These are phyloP conservation scores for Ustilaginoidea virens DNA, from an alignment of 2,329 filamentous ascomycete species.

Conservation along the genomic window DNA sequence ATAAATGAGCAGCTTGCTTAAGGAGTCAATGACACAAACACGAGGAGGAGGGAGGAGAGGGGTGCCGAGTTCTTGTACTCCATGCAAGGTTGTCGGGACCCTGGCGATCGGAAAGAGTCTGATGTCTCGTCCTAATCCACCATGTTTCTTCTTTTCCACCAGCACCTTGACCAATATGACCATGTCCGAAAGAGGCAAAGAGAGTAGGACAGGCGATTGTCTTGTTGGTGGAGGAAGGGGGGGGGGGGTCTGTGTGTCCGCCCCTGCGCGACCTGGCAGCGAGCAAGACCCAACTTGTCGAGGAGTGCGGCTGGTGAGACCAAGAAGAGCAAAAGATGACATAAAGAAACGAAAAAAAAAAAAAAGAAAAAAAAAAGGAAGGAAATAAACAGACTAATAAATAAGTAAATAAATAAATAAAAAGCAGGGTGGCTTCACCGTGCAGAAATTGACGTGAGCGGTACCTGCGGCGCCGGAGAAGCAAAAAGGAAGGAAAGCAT, in stretches of 20 bases:
- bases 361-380: background rate
- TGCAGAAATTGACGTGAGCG: slow-evolving; percentile 15
- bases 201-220: slow-evolving; percentile 17
- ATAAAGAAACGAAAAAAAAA: slow-evolving; percentile 1
- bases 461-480: slow-evolving; percentile 15
- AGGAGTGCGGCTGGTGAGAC: slow-evolving; percentile 9
- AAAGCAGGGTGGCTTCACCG: slow-evolving; percentile 11
- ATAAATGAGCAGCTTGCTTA: slow-evolving; percentile 7
- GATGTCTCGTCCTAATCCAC: slow-evolving; percentile 12
- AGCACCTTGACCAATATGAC: slow-evolving; percentile 15
- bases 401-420: no score
- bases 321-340: slow-evolving; percentile 2
- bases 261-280: slow-evolving; percentile 7
- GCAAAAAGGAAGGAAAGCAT: slow-evolving; percentile 7
- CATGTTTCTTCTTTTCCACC: slow-evolving; percentile 13
- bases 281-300: slow-evolving; percentile 1
- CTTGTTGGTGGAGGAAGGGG: slow-evolving; percentile 12
- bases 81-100: slow-evolving; percentile 10
- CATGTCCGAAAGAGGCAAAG: slow-evolving; percentile 9
- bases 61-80: slow-evolving; percentile 16
- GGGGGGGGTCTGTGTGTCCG: slow-evolving; percentile 19
- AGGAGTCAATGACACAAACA: slow-evolving; percentile 10
- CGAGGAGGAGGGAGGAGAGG: slow-evolving; percentile 11
- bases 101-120: slow-evolving; percentile 9
- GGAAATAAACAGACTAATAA: no score